Conservation (phyloP, 2,329 filamentous ascomycete genomes). For the Akanthomyces lecanii region DNA sequence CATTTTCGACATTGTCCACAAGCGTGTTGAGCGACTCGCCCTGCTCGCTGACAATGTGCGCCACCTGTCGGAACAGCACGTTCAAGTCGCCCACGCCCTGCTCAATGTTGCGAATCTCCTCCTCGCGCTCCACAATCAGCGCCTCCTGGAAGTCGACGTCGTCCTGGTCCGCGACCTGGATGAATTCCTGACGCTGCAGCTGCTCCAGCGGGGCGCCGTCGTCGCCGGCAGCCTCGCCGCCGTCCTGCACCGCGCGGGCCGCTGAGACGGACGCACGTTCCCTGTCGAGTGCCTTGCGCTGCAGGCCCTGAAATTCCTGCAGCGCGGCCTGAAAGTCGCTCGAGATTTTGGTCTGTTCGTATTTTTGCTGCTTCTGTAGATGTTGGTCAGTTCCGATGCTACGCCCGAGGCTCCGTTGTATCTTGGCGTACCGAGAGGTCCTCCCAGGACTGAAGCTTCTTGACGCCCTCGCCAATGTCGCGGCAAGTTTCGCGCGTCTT, state of each 20-base stretch:
- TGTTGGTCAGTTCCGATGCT: not conserved
- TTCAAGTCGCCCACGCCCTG: conserved; percentile 94
- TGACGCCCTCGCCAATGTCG: conserved; percentile 87
- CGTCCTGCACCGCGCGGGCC: conserved; percentile 73
- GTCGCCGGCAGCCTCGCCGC: conserved; percentile 39
- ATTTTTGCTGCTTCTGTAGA: conserved; percentile 84
- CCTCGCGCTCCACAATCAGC: conserved; percentile 91
- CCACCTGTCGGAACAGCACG: conserved; percentile 95
- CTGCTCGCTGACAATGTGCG: conserved; percentile 93
- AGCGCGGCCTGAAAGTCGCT: conserved; percentile 88
- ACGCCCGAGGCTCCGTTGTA: not conserved
- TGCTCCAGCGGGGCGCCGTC: conserved; percentile 37
- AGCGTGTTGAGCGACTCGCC: conserved; percentile 86
- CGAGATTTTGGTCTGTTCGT: conserved; percentile 91
- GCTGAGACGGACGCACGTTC: conserved; percentile 82
- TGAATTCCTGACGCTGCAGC: conserved; percentile 65
- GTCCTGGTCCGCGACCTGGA: conserved; percentile 80
- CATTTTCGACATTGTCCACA: conserved; percentile 79
- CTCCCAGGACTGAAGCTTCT: conserved; percentile 84
- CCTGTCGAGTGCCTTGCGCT: conserved; percentile 85
- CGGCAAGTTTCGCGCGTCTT: conserved; percentile 85
- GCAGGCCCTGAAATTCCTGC: conserved; percentile 87
- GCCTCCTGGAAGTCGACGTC: conserved; percentile 98
- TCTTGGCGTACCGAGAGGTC: conserved; percentile 62
- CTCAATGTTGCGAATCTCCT: conserved; percentile 96